Evolutionary conservation across 148 eudicot genomes (phyloP).

Genomic region (Nepenthes gracilis): DNA sequence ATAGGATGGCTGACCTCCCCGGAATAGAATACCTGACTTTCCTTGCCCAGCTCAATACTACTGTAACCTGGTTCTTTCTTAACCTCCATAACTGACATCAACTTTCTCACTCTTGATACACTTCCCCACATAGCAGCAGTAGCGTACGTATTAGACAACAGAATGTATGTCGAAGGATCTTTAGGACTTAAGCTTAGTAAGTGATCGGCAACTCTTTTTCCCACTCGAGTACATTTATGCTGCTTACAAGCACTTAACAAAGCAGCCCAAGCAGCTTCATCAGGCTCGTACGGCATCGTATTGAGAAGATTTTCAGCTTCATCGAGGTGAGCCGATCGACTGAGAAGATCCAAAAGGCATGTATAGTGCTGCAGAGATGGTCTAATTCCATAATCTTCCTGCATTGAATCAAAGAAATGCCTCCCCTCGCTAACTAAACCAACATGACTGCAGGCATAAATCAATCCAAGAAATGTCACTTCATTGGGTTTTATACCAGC

Average conservation of each 20-base stretch:
- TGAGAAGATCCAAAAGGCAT: constrained; percentile 50
- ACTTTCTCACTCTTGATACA: constrained; percentile 41
- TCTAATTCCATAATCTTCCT: constrained; percentile 29
- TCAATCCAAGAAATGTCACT: constrained; percentile 58
- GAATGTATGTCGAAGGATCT: constrained; percentile 47
- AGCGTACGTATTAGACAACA: constrained; percentile 57
- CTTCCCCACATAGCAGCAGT: constrained; percentile 49
- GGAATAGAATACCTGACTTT: constrained; percentile 47
- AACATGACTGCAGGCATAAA: constrained; percentile 75
- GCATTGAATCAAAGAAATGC: constrained; percentile 45
- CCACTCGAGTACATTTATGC: constrained; percentile 28
- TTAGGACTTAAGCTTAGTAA: constrained; percentile 34
- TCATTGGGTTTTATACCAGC: constrained; percentile 53
- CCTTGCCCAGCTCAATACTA: constrained; percentile 48
- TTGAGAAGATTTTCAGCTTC: constrained; percentile 53
- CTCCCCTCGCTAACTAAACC: constrained; percentile 57
- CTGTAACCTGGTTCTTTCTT: constrained; percentile 70
- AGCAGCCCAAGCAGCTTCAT: constrained; percentile 78
- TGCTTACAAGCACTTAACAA: constrained; percentile 55
- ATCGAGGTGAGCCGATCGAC: constrained; percentile 55
- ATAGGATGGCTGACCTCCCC: constrained; percentile 43
- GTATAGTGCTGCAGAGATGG: constrained; percentile 75
- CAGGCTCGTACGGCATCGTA: constrained; percentile 57
- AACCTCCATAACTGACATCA: constrained; percentile 34
- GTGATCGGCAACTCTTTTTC: constrained; percentile 45